Evolutionary conservation across 306 rosid genomes (phyloP), one percentile per base, ranked within the genome.

Genomic region (Glycine latifolia): DNA sequence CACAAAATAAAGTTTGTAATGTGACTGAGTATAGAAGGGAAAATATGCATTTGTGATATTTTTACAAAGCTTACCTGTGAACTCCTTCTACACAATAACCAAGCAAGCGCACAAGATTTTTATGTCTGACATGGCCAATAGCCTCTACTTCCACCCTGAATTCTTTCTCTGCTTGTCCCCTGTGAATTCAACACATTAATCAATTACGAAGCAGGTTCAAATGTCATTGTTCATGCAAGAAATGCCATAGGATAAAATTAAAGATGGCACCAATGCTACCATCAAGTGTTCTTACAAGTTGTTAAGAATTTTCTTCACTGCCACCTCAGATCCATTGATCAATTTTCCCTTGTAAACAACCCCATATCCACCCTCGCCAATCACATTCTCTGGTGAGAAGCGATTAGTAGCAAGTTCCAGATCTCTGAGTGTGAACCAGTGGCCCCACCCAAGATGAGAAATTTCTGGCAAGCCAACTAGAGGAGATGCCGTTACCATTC

Each of bases 401-500:
- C 91, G 92, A 79, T 80, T 91, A 41, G 98, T 95, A 0, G 98
- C 92, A 65, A 87, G 90, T 72, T 95, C 92, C 10, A 95, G 94
- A 89, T 95, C 98, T 80, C 98, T 88, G 62, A 95, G 97, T 6
- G 97, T 95, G 81, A 95, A 95, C 97, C 98, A 95, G 81, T 95
- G 98, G 53, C 98, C 98, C 98, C 98, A 95, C 10, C 97, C 98
- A 81, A 95, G 98, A 88, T 90, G 98, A 49, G 98, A 95, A 86
- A 86, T 2, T 85, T 95, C 98, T 3, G 98, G 97, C 91, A 95
- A 83, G 70, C 97, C 97, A 83, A 91, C 33, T 8, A 92, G 62
- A 83, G 98, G 98, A 79, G 98, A 95, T 58, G 97, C 95, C 13
- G 94, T 87, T 49, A 94, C 88, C 77, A 83, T 69, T 65, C 95